Conservation (phyloP, 805 yeast species). For the Martiniozyma abietophila region DNA sequence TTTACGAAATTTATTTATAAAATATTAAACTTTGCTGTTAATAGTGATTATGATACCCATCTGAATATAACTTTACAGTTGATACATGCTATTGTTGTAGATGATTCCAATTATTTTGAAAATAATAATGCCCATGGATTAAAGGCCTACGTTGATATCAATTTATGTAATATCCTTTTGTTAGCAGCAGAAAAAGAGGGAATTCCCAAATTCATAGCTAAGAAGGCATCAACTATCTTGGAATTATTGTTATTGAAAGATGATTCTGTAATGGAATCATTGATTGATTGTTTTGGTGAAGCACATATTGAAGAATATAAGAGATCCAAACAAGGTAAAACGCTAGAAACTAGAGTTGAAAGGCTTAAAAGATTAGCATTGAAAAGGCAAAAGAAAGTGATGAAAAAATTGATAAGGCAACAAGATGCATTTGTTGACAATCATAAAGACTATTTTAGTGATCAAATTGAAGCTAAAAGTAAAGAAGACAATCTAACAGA, state of each 20-base stretch:
- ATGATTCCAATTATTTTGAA: constrained; percentile 21
- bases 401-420: constrained; percentile 54
- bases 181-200: constrained; percentile 38
- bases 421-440: constrained; percentile 34
- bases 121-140: constrained; percentile 28
- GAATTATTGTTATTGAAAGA: constrained; percentile 42
- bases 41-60: constrained; percentile 42
- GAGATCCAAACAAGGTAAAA: constrained; percentile 33
- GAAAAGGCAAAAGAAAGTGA: constrained; percentile 49
- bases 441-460: constrained; percentile 24
- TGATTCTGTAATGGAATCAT: constrained; percentile 38
- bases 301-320: constrained; percentile 41
- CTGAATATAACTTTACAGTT: constrained; percentile 57
- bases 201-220: constrained; percentile 38
- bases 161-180: constrained; percentile 47
- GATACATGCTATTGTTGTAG: constrained; percentile 48
- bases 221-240: constrained; percentile 50
- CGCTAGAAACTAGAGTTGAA: constrained; percentile 46
- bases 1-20: constrained; percentile 53
- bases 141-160: constrained; percentile 36
- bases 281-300: constrained; percentile 50
- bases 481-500: background rate
- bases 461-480: constrained; percentile 5
- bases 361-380: constrained; percentile 49
- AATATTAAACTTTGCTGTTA: constrained; percentile 44